Conservation (phyloP, 2,329 filamentous ascomycete genomes). For the Ophiostoma novo-ulmi region DNA sequence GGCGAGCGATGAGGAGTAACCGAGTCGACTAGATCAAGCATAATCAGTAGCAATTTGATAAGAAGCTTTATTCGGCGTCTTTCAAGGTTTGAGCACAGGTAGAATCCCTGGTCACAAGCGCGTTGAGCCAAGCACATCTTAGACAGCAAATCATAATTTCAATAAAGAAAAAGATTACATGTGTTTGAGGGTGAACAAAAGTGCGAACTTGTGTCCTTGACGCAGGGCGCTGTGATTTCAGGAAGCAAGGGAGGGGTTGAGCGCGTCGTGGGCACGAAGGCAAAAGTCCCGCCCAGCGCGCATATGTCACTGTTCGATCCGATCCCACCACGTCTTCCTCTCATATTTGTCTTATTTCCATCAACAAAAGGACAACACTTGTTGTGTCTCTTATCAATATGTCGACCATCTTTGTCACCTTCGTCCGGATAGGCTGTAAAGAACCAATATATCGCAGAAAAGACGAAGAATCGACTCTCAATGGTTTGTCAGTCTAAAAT, state of each 20-base stretch:
- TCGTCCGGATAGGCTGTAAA: too few species aligned
- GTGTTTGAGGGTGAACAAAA: background rate
- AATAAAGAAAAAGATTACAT: background rate
- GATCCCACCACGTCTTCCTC: background rate
- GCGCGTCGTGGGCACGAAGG: background rate
- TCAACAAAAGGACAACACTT: background rate
- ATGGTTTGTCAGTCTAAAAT: background rate
- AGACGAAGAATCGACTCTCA: background rate
- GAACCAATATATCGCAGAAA: too few species aligned
- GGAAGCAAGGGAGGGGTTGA: background rate
- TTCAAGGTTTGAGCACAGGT: background rate
- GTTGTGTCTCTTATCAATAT: background rate
- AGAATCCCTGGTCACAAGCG: background rate
- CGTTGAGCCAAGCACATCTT: background rate
- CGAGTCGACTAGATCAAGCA: background rate
- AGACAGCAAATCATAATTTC: background rate
- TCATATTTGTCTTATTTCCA: background rate
- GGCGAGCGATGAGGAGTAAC: constrained; percentile 7
- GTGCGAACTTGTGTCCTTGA: constrained; percentile 2
- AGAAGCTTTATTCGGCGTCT: background rate
- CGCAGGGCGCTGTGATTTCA: background rate
- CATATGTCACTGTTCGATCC: background rate
- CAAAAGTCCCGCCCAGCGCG: background rate
- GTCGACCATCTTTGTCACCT: background rate
- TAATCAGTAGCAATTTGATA: background rate